A percentile compares a stretch with the other conserved stretches of the same genome.
Conservation (phyloP, 768 basidiomycete genomes). For the Auricularia sp. region DNA sequence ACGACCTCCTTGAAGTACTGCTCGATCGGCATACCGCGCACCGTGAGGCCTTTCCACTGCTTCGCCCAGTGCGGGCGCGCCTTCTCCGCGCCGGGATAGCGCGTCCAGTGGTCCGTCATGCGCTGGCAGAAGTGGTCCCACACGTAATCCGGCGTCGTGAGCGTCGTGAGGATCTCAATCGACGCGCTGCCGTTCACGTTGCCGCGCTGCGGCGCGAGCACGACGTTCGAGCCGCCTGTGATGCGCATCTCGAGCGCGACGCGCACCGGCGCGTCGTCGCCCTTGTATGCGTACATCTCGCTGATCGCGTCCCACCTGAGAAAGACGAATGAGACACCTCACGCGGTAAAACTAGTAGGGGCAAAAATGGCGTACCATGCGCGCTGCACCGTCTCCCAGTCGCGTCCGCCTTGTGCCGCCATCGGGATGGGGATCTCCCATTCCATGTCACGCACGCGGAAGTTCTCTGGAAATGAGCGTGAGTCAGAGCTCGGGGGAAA, state of each 20-base stretch:
- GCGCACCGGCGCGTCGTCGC: constrained; percentile 14
- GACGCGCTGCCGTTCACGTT: constrained; percentile 14
- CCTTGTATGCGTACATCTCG: constrained; percentile 4
- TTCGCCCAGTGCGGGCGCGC: constrained; percentile 22
- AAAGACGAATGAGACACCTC: not conserved
- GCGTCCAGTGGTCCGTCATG: constrained; percentile 17
- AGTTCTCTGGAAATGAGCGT: constrained; percentile 12
- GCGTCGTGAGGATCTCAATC: constrained; percentile 19
- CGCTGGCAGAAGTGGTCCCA: constrained; percentile 16
- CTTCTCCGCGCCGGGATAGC: constrained; percentile 10
- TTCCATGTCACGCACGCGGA: constrained; percentile 17
- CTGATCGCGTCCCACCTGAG: constrained; percentile 5
- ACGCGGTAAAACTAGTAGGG: not conserved
- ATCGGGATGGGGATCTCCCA: constrained; percentile 17
- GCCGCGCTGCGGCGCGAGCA: constrained; percentile 18
- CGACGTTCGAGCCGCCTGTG: constrained; percentile 15
- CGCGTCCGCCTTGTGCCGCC: constrained; percentile 9
- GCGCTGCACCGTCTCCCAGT: constrained; percentile 15
- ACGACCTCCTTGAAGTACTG: constrained; percentile 5
- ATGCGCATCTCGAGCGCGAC: constrained; percentile 20
- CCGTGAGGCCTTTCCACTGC: constrained; percentile 17
- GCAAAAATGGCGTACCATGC: constrained; percentile 14
- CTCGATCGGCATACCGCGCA: constrained; percentile 14
- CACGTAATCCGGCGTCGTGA: constrained; percentile 10
- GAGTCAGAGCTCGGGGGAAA: not conserved